Conservation (phyloP, 371 early-diverging fungal genomes). For the Lichtheimia ornata region DNA sequence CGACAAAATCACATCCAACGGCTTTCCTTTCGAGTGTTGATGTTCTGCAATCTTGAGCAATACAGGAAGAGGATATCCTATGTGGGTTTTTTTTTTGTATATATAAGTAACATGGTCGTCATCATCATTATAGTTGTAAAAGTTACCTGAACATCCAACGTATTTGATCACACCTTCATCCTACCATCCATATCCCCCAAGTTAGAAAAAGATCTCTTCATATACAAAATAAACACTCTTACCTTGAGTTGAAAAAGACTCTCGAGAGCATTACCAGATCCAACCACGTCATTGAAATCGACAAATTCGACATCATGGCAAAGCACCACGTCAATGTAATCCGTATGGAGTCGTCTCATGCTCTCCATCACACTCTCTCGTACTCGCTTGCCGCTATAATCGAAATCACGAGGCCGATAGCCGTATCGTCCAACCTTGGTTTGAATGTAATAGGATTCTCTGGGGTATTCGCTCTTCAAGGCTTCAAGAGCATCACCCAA, state of each 20-base stretch:
- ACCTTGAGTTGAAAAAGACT: slow-evolving; percentile 72
- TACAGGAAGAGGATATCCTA: slow-evolving; percentile 71
- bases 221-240: background rate
- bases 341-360: slow-evolving; percentile 62
- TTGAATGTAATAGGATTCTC: slow-evolving; percentile 66
- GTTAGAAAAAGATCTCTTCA: background rate
- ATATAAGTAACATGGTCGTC: background rate
- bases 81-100: too few relatives aligned
- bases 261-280: slow-evolving; percentile 61
- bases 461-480: slow-evolving; percentile 57
- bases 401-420: slow-evolving; percentile 59
- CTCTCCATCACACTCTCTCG: slow-evolving; percentile 63
- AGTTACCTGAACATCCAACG: slow-evolving; percentile 73
- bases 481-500: slow-evolving; percentile 65
- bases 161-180: slow-evolving; percentile 63
- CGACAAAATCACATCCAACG: slow-evolving; percentile 70
- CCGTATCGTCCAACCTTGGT: slow-evolving; percentile 86
- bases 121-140: background rate
- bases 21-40: slow-evolving; percentile 61
- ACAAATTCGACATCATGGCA: slow-evolving; percentile 89
- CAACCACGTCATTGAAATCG: slow-evolving; percentile 49
- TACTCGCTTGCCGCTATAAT: slow-evolving; percentile 64
- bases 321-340: slow-evolving; percentile 76
- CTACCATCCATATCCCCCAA: slow-evolving; percentile 17
- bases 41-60: slow-evolving; percentile 66